Conservation (phyloP, 169 alveolate genomes). For the Eimeria maxima region DNA sequence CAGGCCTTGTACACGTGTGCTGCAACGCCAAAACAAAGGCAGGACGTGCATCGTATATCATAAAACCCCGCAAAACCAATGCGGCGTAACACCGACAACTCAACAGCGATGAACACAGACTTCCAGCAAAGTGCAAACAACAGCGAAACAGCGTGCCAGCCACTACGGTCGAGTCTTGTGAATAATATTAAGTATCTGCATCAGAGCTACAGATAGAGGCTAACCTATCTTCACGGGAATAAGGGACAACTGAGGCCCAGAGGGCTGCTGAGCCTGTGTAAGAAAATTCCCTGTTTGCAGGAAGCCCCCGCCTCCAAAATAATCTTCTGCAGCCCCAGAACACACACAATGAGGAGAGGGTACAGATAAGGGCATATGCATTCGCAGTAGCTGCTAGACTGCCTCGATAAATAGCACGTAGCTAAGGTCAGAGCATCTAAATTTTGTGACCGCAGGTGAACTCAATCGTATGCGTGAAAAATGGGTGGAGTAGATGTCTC, state of each 20-base stretch:
- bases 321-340: slow-evolving; percentile 12
- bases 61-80: not conserved
- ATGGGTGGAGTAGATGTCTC: not conserved
- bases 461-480: not conserved
- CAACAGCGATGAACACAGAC: not conserved
- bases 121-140: not conserved
- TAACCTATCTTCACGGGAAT: slow-evolving; percentile 50
- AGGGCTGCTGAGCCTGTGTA: slow-evolving; percentile 49
- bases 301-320: slow-evolving; percentile 59
- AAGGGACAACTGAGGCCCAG: slow-evolving; percentile 48
- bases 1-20: slow-evolving; percentile 59
- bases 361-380: not conserved
- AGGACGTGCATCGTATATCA: not conserved
- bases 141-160: not conserved
- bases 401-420: not conserved
- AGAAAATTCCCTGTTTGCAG: slow-evolving; percentile 47
- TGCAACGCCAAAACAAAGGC: not conserved
- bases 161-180: no score
- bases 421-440: not conserved
- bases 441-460: not conserved
- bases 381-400: not conserved
- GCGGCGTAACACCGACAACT: not conserved
- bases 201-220: not conserved
- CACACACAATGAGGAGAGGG: not conserved
- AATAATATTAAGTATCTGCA: no score